Evolutionary conservation across 2,329 filamentous ascomycete genomes (phyloP).

Genomic region (Pseudocercospora fijiensis): DNA sequence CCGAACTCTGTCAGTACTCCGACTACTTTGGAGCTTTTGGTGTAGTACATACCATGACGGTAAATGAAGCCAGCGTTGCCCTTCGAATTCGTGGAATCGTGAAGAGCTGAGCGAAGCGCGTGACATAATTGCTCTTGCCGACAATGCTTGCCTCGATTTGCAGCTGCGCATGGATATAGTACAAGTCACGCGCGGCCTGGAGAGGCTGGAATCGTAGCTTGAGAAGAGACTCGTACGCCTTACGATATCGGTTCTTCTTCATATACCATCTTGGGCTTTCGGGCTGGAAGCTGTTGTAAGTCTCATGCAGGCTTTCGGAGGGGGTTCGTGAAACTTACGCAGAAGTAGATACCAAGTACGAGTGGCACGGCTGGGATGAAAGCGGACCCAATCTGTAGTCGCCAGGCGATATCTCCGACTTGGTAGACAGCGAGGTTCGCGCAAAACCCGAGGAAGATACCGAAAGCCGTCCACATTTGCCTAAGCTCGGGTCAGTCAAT

Average conservation of each 20-base stretch:
- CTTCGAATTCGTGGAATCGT: slow-evolving; percentile 50
- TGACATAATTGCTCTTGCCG: slow-evolving; percentile 42
- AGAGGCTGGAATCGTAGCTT: slow-evolving; percentile 51
- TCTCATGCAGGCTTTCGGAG: not conserved
- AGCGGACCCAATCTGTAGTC: slow-evolving; percentile 49
- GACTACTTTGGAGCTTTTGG: not conserved
- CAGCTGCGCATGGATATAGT: slow-evolving; percentile 47
- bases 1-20: slow-evolving; percentile 3
- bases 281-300: not conserved
- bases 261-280: slow-evolving; percentile 39
- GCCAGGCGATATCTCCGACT: slow-evolving; percentile 43
- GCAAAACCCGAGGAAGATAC: slow-evolving; percentile 47
- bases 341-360: slow-evolving; percentile 44
- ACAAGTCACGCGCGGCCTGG: slow-evolving; percentile 57
- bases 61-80: slow-evolving; percentile 36
- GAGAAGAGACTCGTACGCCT: slow-evolving; percentile 52
- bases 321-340: slow-evolving; percentile 40
- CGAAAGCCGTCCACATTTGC: slow-evolving; percentile 48
- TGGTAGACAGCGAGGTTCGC: slow-evolving; percentile 46
- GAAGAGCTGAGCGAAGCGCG: slow-evolving; percentile 51
- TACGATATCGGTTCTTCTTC: slow-evolving; percentile 47
- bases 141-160: slow-evolving; percentile 31
- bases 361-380: slow-evolving; percentile 51
- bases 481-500: not conserved
- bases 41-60: slow-evolving; percentile 37